Base-by-base conservation (phyloP, 2,329 filamentous ascomycete species). In the Penicillium sp. region DNA sequence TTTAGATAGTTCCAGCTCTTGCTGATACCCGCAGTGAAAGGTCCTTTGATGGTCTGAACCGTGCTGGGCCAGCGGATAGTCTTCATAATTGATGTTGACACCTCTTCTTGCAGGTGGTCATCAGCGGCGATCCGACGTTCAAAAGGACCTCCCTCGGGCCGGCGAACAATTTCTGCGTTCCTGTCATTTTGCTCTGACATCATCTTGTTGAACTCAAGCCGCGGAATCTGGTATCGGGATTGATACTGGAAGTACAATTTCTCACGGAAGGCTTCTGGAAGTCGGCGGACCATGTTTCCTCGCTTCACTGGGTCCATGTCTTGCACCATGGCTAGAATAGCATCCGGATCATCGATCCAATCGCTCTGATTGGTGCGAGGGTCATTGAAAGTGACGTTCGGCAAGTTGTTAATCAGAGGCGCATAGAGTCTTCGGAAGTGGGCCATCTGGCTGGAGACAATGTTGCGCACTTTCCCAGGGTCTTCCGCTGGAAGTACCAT, bases 181-280 rank as follows among this genome's bases (percentile, higher is more conserved):
- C 87, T 83, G 50, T 94, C 88, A 51, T 81, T 82, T 39, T 81
- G 84, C n/a, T 85, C 82, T 53, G 89, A 82, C 72, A 96, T 86
- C 85, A 97, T 92, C 65, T 84, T 81, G 65, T 89, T 79, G 70
- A 96, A 99, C 50, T 96, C 90, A 4, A 83, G 81, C 15, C 85
- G 85, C 0, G 93, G 90, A 41, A 99, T 94, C 51, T 83, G 82
- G 65, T 92, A 95, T 66, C 95, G 93, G 69, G 87, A 86, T 71
- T 96, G 92, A 71, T 96, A 99, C 65, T 92, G 86, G 72, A 96
- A 96, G 75, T 99, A 99, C 0, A 99, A 78, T 53, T 90, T 92
- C 49, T 88, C 84, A 34, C 94, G 85, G 80, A 99, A 97, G 6
- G 85, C 81, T 64, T 88, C 87, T 4, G 94, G 94, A 10, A 99